Percentiles rank a stretch among this genome's conserved stretches.
These are phyloP conservation scores for Lachnellula arida DNA, from an alignment of 2,329 filamentous ascomycete species.

Conservation along the genomic window DNA sequence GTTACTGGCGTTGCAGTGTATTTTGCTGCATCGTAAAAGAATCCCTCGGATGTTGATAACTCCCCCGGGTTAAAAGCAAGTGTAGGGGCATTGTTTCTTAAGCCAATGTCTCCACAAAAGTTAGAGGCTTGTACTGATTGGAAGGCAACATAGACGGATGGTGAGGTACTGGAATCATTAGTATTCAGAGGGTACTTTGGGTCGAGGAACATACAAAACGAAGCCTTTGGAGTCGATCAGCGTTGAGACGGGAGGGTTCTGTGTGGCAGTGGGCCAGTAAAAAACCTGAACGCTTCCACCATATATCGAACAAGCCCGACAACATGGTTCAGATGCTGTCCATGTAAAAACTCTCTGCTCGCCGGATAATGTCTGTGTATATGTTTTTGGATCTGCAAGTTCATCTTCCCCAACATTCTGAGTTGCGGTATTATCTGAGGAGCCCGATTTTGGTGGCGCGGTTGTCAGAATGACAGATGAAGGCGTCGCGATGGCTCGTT, in stretches of 20 bases:
- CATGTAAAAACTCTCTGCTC: neutral
- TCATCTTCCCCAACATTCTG: neutral
- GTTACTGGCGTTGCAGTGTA: neutral
- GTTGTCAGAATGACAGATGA: neutral
- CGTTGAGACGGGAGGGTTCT: neutral
- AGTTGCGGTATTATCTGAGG: neutral
- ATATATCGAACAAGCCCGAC: neutral
- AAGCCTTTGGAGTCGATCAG: neutral
- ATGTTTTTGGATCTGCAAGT: neutral
- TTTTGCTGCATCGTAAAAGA: neutral
- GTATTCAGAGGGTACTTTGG: neutral
- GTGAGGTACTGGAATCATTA: neutral
- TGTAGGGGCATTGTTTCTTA: neutral
- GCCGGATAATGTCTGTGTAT: neutral
- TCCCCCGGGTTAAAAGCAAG: neutral
- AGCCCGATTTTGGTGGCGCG: neutral
- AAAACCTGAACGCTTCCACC: neutral
- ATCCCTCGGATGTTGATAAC: neutral
- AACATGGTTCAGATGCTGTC: neutral
- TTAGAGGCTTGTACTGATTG: neutral
- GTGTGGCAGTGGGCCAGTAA: neutral
- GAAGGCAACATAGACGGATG: neutral
- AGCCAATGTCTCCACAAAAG: neutral
- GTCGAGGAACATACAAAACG: neutral
- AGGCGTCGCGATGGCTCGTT: neutral